Conservation (phyloP, 345 rosid genomes). For the Cardiospermum halicacabum region DNA sequence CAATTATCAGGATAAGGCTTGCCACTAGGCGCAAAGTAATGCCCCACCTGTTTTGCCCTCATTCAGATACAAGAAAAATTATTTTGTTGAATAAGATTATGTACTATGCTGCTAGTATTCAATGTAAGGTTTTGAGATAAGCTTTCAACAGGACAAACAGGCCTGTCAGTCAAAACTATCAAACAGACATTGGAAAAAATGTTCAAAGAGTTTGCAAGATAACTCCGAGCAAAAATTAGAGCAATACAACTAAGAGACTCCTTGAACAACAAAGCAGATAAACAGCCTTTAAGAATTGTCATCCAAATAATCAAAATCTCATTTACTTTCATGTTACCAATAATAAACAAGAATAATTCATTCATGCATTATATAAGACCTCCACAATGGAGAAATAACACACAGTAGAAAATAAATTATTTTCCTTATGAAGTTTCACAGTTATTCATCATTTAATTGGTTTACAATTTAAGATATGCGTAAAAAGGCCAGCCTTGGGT, state of each 20-base stretch:
- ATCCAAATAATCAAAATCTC: neutral
- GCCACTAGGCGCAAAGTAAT: constrained; percentile 94
- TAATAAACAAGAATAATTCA: neutral
- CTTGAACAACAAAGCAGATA: neutral
- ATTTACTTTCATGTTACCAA: neutral
- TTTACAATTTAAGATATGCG: neutral
- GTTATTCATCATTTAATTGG: neutral
- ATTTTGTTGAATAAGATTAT: constrained; percentile 6
- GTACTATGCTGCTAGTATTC: neutral
- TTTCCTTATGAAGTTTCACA: neutral
- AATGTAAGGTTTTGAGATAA: neutral
- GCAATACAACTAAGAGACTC: constrained; percentile 3
- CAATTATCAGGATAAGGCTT: constrained; percentile 99
- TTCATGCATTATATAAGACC: neutral
- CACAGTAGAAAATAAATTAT: neutral
- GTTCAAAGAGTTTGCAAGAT: neutral
- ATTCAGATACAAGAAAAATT: constrained; percentile 25
- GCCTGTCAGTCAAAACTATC: constrained; percentile 2
- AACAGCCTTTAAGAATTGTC: neutral
- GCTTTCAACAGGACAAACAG: neutral
- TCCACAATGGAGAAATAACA: neutral
- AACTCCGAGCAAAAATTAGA: neutral
- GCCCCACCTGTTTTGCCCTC: constrained; percentile 69
- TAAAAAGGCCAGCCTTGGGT: neutral
- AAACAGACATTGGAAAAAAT: neutral